Evolutionary conservation across 352 stramenopile genomes (phyloP).

Genomic region (Pythium monospermum): DNA sequence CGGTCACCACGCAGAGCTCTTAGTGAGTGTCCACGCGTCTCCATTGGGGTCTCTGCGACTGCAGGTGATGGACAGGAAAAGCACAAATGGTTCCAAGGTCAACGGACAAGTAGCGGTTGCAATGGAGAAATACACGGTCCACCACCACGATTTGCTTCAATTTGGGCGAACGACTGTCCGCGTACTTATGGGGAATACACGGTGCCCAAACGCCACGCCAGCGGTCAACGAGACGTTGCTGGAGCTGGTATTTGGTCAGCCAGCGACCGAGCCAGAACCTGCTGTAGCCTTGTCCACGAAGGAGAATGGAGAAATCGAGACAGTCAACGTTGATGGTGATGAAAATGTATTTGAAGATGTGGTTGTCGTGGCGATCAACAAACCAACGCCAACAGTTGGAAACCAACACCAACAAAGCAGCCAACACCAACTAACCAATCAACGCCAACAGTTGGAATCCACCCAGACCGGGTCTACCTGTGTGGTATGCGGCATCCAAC

Average conservation of each 20-base stretch:
- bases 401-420: no score
- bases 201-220: not conserved
- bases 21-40: no score
- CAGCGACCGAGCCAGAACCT: no score
- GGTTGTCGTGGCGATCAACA: no score
- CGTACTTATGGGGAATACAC: constrained; percentile 8
- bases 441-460: not conserved
- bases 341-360: no score
- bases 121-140: constrained; percentile 25
- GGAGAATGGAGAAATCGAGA: no score
- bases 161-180: constrained; percentile 27
- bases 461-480: constrained; percentile 10
- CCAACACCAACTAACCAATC: no score
- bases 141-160: constrained; percentile 34
- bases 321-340: no score
- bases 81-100: constrained; percentile 55
- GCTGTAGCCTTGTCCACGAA: no score
- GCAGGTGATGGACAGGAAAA: constrained; percentile 30
- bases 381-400: not conserved
- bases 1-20: constrained; percentile 42
- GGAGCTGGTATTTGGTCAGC: not conserved
- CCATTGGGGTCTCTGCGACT: no score
- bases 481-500: constrained; percentile 29
- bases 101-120: constrained; percentile 31
- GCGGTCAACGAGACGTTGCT: not conserved